Evolutionary conservation across 2,329 filamentous ascomycete genomes (phyloP).

Genomic region (Epichloe glyceriae): DNA sequence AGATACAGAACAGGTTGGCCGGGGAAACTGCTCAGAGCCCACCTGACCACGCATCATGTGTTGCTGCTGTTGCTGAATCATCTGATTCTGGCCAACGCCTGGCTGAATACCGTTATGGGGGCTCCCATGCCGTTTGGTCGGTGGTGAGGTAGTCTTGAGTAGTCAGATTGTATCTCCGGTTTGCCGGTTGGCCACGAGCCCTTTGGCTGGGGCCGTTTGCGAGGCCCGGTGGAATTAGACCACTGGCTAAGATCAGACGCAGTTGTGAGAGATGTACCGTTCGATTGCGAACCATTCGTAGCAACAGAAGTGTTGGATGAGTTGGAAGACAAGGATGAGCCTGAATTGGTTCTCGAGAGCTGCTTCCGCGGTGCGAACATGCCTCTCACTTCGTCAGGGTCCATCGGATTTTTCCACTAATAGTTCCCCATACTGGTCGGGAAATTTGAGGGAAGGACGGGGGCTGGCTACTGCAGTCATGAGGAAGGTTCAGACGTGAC

Average conservation of each 20-base stretch:
- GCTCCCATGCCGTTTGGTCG: slow-evolving; percentile 28
- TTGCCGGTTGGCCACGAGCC: slow-evolving; percentile 36
- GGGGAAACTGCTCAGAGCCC: slow-evolving; percentile 40
- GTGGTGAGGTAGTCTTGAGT: slow-evolving; percentile 31
- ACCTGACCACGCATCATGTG: slow-evolving; percentile 46
- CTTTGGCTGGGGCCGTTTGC: slow-evolving; percentile 40
- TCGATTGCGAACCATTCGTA: slow-evolving; percentile 46
- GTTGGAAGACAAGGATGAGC: slow-evolving; percentile 65
- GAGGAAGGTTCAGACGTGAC: slow-evolving; percentile 22
- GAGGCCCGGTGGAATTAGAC: slow-evolving; percentile 31
- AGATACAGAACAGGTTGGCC: slow-evolving; percentile 72
- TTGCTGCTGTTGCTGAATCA: slow-evolving; percentile 28
- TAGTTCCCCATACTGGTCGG: slow-evolving; percentile 49
- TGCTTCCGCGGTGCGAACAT: slow-evolving; percentile 86
- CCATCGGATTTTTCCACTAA: slow-evolving; percentile 56
- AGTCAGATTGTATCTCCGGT: slow-evolving; percentile 33
- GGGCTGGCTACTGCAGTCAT: slow-evolving; percentile 59
- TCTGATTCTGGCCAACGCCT: slow-evolving; percentile 19
- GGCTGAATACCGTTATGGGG: slow-evolving; percentile 20
- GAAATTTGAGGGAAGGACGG: slow-evolving; percentile 51
- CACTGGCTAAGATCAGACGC: slow-evolving; percentile 38
- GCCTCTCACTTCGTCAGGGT: slow-evolving; percentile 69
- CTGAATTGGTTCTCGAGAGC: slow-evolving; percentile 78
- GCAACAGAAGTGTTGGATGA: slow-evolving; percentile 52
- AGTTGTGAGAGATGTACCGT: slow-evolving; percentile 40